These are phyloP conservation scores for Helicocarpus griseus DNA, from an alignment of 2,329 filamentous ascomycete genomes.

Conservation along the genomic window DNA sequence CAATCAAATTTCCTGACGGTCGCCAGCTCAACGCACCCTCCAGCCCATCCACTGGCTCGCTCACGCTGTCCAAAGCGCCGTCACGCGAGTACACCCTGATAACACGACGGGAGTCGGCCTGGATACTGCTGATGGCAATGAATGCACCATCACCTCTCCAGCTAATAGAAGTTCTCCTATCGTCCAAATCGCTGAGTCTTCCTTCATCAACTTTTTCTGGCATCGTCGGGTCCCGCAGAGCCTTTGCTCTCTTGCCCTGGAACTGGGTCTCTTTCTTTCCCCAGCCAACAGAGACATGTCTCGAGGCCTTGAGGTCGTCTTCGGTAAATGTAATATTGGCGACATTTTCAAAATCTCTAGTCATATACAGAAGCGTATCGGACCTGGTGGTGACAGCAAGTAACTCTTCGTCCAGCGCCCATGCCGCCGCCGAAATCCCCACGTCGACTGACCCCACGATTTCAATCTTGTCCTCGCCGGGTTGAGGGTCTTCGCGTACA, in stretches of 20 bases:
- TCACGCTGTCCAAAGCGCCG: slow-evolving; percentile 82
- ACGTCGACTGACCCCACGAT: slow-evolving; percentile 92
- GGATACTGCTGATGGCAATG: slow-evolving; percentile 75
- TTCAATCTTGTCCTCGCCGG: slow-evolving; percentile 71
- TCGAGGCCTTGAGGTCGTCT: slow-evolving; percentile 77
- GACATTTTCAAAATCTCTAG: slow-evolving; percentile 75
- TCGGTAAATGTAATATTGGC: slow-evolving; percentile 60
- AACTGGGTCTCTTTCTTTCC: slow-evolving; percentile 98
- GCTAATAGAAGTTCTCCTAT: slow-evolving; percentile 62
- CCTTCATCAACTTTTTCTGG: slow-evolving; percentile 87
- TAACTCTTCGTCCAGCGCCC: slow-evolving; percentile 93
- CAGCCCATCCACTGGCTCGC: slow-evolving; percentile 88
- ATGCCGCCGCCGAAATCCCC: slow-evolving; percentile 78
- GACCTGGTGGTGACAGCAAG: slow-evolving; percentile 72
- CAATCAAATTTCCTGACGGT: slow-evolving; percentile 80
- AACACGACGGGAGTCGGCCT: slow-evolving; percentile 59
- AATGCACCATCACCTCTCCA: slow-evolving; percentile 94
- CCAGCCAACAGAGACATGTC: slow-evolving; percentile 95
- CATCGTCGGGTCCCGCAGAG: slow-evolving; percentile 84
- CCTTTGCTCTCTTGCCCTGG: slow-evolving; percentile 78
- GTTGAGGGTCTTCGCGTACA: slow-evolving; percentile 60
- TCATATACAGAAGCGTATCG: slow-evolving; percentile 82
- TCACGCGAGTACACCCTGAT: slow-evolving; percentile 87
- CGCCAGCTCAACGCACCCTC: slow-evolving; percentile 84
- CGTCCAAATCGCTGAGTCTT: slow-evolving; percentile 62